Percentiles rank a stretch among this genome's conserved stretches.
Evolutionary conservation across 2,329 filamentous ascomycete genomes (phyloP).

Genomic region (Colletotrichum nymphaeae): DNA sequence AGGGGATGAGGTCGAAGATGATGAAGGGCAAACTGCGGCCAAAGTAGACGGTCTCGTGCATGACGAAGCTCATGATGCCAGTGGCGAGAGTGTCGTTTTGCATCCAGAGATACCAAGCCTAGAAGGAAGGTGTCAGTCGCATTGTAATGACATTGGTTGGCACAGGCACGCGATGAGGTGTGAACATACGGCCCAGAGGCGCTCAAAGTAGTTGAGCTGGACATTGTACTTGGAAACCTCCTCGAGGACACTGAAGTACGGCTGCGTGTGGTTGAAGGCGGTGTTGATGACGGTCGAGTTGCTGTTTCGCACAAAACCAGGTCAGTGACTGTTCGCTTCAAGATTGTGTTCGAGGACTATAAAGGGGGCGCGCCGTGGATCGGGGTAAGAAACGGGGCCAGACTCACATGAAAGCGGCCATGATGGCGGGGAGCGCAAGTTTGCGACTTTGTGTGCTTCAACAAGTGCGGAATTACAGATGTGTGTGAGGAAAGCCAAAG

Average conservation of each 20-base stretch:
- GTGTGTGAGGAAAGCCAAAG: conserved; percentile 15
- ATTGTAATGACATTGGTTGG: not conserved
- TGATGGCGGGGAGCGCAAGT: conserved; percentile 25
- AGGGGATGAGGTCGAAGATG: conserved; percentile 88
- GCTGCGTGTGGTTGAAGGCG: conserved; percentile 59
- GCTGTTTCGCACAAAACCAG: conserved; percentile 44
- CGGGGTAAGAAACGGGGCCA: not conserved
- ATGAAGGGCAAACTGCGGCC: conserved; percentile 92
- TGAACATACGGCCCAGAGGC: conserved; percentile 82
- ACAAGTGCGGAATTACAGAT: not conserved
- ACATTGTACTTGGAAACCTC: conserved; percentile 81
- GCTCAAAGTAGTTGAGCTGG: conserved; percentile 86
- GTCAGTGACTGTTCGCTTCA: conserved; percentile 17
- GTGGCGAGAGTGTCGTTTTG: conserved; percentile 97
- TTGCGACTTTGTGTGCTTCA: conserved; percentile 12
- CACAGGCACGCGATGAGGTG: conserved; percentile 22
- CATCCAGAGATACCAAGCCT: conserved; percentile 97
- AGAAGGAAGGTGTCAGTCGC: conserved; percentile 26
- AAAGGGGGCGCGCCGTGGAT: not conserved
- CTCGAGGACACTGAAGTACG: conserved; percentile 69
- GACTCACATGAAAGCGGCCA: conserved; percentile 33
- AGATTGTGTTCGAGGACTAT: not conserved
- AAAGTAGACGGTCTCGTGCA: conserved; percentile 97
- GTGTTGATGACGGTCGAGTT: conserved; percentile 61
- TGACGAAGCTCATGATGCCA: conserved; percentile 95